Percentiles rank a stretch among this genome's conserved stretches.
These are phyloP conservation scores for Blastocystis sp. DNA, from an alignment of 352 stramenopile genomes.

Conservation along the genomic window DNA sequence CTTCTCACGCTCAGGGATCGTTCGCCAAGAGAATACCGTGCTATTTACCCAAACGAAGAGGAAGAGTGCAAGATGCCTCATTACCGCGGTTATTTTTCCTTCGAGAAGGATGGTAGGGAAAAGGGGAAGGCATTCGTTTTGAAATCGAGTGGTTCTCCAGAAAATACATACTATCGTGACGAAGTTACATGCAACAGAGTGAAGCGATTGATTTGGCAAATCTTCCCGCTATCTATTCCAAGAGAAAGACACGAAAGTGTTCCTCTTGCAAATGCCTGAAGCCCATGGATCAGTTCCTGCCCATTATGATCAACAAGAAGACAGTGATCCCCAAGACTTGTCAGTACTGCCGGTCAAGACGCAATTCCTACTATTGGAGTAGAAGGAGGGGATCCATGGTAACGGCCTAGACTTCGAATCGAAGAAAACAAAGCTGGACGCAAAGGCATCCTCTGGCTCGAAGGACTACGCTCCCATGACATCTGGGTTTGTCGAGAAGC, in stretches of 20 bases:
- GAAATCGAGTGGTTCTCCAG: not conserved
- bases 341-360: conserved; percentile 53
- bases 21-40: too few relatives aligned
- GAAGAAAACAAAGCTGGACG: conserved; percentile 44
- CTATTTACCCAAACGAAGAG: not conserved
- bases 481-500: conserved; percentile 42
- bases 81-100: not conserved
- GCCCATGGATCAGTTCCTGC: conserved; percentile 63
- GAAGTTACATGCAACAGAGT: not conserved
- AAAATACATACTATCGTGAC: not conserved
- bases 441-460: not conserved
- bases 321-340: conserved; percentile 63
- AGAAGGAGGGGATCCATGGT: not conserved
- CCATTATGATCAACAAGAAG: conserved; percentile 67
- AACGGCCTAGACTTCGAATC: conserved; percentile 57
- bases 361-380: conserved; percentile 67
- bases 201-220: conserved; percentile 17
- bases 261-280: conserved; percentile 68
- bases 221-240: conserved; percentile 55
- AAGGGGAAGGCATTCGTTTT: not conserved
- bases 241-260: conserved; percentile 64
- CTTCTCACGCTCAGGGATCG: too few relatives aligned
- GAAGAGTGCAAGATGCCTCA: not conserved
- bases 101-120: not conserved
- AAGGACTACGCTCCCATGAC: conserved; percentile 25